Evolutionary conservation across 805 yeast genomes (phyloP).

Genomic region (Wickerhamomyces tratensis): DNA sequence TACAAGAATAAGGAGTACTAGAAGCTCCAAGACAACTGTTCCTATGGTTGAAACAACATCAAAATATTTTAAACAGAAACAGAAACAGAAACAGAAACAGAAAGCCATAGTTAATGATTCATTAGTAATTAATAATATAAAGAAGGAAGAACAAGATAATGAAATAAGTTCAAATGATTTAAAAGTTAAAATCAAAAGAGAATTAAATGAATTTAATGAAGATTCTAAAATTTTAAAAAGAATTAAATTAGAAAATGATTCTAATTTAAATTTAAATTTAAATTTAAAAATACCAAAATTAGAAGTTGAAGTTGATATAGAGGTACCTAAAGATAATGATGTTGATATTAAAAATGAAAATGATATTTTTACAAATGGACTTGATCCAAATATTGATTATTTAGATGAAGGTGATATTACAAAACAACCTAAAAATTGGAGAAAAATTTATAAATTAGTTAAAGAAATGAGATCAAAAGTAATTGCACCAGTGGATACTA

Average conservation of each 20-base stretch:
- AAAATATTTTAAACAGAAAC: not conserved
- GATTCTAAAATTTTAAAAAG: not conserved
- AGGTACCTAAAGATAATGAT: not conserved
- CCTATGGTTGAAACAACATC: not conserved
- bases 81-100: not conserved
- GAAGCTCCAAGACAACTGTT: no score
- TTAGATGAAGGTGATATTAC: not conserved
- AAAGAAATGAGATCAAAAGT: slow-evolving; percentile 57
- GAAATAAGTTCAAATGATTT: no score
- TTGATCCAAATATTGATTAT: not conserved
- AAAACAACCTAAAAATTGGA: slow-evolving; percentile 36
- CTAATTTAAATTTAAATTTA: no score
- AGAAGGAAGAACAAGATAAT: no score
- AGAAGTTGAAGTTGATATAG: not conserved
- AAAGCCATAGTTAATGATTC: no score
- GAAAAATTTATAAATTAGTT: slow-evolving; percentile 46
- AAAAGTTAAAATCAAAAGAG: no score
- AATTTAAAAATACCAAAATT: no score
- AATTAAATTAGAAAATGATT: no score
- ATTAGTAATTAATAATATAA: no score
- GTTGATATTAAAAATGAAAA: no score
- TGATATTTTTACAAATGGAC: not conserved
- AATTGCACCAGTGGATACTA: slow-evolving; percentile 78
- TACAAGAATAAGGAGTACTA: no score
- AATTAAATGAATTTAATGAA: not conserved